Base-by-base conservation (phyloP, 1,284 basidiomycete species). In the Heterobasidion irregulare region DNA sequence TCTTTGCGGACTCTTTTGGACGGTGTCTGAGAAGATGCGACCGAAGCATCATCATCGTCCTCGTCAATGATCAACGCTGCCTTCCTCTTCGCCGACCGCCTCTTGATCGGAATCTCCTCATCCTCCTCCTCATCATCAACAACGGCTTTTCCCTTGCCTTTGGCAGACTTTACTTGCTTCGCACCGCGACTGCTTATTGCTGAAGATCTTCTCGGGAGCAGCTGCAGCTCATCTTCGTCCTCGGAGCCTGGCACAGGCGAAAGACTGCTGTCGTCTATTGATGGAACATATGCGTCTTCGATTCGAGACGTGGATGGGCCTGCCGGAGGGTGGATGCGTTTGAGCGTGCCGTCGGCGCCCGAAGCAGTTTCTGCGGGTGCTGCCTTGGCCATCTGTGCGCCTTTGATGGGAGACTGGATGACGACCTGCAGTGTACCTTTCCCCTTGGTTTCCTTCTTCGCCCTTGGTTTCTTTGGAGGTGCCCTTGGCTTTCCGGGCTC, bases 181-280 rank as follows among this genome's bases (percentile, higher is more conserved):
- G 49, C 34, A 16, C 32, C n/a, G 10, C 33, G 47, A 3, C 41
- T 10, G 18, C 10, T 32, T 16, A 18, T n/a, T 18, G 32, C 34
- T 36, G 33, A 44, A 26, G 16, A n/a, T 18, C 47, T 56, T 55
- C 59, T 64, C 63, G 4, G 66, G 65, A 18, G 62, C 58, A 26
- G 65, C 53, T 6, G 63, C 47, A 16, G 62, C 60, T 26, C 61
- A 26, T 53, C 55, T 46, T 64, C 61, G 12, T 62, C 65, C 13
- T 61, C 60, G 8, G 61, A 63, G 35, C 55, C 54, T 12, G 18
- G 52, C 32, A 32, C 41, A n/a, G 44, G 46, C 32, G 46, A 48
- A 47, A 49, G 38, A 18, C n/a, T 19, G 38, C 9, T 9, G 32
- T 16, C 44, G 45, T 47, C 34, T 47, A 16, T n/a, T 47, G 41